phyloP scores from a whole-genome alignment of 1,284 basidiomycete genomes.

The Stereum hirsutum region DNA sequence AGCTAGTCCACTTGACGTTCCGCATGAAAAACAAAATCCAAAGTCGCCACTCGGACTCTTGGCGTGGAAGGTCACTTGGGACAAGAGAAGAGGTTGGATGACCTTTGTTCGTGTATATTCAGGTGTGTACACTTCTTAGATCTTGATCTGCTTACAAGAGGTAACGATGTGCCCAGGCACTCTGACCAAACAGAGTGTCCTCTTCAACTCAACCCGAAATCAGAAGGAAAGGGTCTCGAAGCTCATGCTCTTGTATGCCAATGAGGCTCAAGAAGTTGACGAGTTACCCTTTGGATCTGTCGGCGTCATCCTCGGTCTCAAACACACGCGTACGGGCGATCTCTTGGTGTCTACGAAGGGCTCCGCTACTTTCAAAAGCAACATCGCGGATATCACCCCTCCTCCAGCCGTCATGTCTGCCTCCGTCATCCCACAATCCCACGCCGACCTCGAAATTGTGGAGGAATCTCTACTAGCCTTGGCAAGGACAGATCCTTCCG shows the following conservation, averaged over 20 bases:
- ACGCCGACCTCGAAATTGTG: slow-evolving; percentile 71
- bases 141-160: slow-evolving; percentile 1
- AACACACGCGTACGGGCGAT: slow-evolving; percentile 82
- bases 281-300: slow-evolving; percentile 75
- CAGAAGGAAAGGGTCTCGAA: slow-evolving; percentile 70
- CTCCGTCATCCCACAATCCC: slow-evolving; percentile 74
- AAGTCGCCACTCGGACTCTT: slow-evolving; percentile 53
- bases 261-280: slow-evolving; percentile 74
- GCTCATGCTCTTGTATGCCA: slow-evolving; percentile 76
- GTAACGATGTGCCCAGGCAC: slow-evolving; percentile 35
- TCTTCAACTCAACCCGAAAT: slow-evolving; percentile 65
- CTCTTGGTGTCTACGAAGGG: slow-evolving; percentile 54
- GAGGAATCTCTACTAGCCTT: slow-evolving; percentile 68
- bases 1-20: slow-evolving; percentile 68
- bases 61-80: slow-evolving; percentile 88
- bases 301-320: slow-evolving; percentile 78
- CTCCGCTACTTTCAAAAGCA: slow-evolving; percentile 23
- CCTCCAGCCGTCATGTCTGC: slow-evolving; percentile 74
- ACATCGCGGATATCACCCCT: slow-evolving; percentile 59
- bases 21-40: slow-evolving; percentile 29
- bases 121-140: slow-evolving; percentile 33
- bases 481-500: slow-evolving; percentile 80
- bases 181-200: slow-evolving; percentile 48
- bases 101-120: slow-evolving; percentile 88
- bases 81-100: slow-evolving; percentile 81